Conservation (phyloP, 108 stramenopile species). For the Nannochloropsis gaditana region DNA sequence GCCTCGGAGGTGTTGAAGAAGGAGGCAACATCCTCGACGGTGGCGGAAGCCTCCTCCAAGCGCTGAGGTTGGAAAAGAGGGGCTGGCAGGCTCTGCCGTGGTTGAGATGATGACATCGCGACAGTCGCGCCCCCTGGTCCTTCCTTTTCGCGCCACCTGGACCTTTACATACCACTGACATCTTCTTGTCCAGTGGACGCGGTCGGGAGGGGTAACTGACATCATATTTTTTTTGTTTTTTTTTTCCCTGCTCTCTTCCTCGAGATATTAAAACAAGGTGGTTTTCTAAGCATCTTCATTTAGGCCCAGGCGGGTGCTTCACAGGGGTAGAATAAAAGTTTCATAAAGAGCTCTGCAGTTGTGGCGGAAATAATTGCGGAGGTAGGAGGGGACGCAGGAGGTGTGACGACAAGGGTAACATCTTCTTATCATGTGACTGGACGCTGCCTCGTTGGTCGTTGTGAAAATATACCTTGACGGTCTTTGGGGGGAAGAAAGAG, state of each 20-base stretch:
- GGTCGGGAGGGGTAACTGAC: neutral
- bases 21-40: slow-evolving; percentile 23
- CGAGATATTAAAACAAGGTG: neutral
- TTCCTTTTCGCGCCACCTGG: too few species aligned
- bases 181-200: too few species aligned
- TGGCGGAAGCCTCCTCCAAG: neutral
- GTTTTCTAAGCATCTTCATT: too few species aligned
- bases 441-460: too few species aligned
- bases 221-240: neutral
- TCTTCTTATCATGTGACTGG: neutral
- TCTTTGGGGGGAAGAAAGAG: too few species aligned
- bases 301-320: too few species aligned
- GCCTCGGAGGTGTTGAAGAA: slow-evolving; percentile 30
- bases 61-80: slow-evolving; percentile 20
- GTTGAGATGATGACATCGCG: neutral
- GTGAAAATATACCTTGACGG: too few species aligned
- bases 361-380: neutral
- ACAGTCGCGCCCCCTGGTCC: too few species aligned
- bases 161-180: too few species aligned
- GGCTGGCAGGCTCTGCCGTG: neutral
- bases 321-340: too few species aligned
- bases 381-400: neutral
- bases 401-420: neutral
- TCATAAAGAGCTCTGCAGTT: too few species aligned
- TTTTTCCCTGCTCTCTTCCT: neutral